Percentiles rank a stretch among this genome's conserved stretches.
phyloP scores from a whole-genome alignment of 345 rosid genomes.

The Melaleuca quinquenervia region DNA sequence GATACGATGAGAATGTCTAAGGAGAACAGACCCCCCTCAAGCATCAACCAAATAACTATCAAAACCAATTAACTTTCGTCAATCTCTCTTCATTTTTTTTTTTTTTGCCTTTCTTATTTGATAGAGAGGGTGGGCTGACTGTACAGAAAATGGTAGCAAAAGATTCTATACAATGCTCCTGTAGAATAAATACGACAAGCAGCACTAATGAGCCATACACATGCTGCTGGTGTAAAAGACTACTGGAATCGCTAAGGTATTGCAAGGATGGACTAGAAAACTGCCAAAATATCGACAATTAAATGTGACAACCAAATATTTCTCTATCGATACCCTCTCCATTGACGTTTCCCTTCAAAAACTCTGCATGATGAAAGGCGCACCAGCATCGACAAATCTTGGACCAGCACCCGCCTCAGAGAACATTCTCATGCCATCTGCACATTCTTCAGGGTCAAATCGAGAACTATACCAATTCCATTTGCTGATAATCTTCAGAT shows the following conservation, averaged over 20 bases:
- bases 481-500: background rate
- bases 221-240: background rate
- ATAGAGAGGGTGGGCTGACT: background rate
- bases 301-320: background rate
- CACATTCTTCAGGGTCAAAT: background rate
- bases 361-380: background rate
- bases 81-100: background rate
- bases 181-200: background rate
- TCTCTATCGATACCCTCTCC: background rate
- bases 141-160: background rate
- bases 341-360: background rate
- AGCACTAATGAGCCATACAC: background rate
- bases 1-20: background rate
- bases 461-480: background rate
- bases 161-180: background rate
- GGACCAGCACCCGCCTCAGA: background rate
- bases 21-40: background rate
- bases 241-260: background rate
- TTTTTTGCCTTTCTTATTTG: too few species aligned
- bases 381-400: background rate
- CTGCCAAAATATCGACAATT: background rate
- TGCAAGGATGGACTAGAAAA: background rate
- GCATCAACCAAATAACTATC: background rate
- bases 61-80: background rate
- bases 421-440: background rate